Conservation (phyloP, 768 basidiomycete genomes). For the Leucosporidium scottii region DNA sequence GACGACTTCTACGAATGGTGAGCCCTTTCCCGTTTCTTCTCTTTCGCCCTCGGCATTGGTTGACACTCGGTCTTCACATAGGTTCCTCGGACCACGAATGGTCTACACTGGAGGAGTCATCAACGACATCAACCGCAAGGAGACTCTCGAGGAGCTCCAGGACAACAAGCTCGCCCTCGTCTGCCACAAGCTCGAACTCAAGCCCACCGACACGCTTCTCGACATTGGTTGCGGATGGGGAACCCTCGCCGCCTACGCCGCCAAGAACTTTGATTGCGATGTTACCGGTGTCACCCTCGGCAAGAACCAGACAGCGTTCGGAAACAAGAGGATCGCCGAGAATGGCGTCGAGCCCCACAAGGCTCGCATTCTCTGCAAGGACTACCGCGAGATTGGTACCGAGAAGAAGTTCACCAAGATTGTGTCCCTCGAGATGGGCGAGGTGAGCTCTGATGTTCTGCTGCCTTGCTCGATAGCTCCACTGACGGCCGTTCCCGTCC, state of each 20-base stretch:
- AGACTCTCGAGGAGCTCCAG: conserved; percentile 88
- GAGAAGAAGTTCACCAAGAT: conserved; percentile 81
- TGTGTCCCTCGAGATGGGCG: conserved; percentile 95
- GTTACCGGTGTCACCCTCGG: conserved; percentile 91
- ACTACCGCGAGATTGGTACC: conserved; percentile 82
- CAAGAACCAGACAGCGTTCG: conserved; percentile 85
- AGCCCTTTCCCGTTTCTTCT: not conserved
- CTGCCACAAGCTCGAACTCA: conserved; percentile 84
- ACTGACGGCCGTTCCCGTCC: not conserved
- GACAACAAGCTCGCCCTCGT: conserved; percentile 96
- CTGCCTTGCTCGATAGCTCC: not conserved
- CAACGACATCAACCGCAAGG: conserved; percentile 57
- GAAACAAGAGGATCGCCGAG: conserved; percentile 72
- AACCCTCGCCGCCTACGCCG: conserved; percentile 84
- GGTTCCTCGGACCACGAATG: conserved; percentile 94
- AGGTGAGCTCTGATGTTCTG: conserved; percentile 49
- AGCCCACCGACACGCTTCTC: conserved; percentile 64
- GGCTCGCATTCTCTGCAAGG: conserved; percentile 85
- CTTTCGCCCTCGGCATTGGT: not conserved
- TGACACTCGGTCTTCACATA: conserved; percentile 36
- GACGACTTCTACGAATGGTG: conserved; percentile 89
- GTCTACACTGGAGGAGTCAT: conserved; percentile 94
- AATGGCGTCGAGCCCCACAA: conserved; percentile 68
- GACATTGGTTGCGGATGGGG: conserved; percentile 75
- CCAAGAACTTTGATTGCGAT: conserved; percentile 95